A percentile compares a stretch with the other conserved stretches of the same genome.
These are phyloP conservation scores for Penicillium sp. DNA, from an alignment of 2,329 filamentous ascomycete species.

Conservation along the genomic window DNA sequence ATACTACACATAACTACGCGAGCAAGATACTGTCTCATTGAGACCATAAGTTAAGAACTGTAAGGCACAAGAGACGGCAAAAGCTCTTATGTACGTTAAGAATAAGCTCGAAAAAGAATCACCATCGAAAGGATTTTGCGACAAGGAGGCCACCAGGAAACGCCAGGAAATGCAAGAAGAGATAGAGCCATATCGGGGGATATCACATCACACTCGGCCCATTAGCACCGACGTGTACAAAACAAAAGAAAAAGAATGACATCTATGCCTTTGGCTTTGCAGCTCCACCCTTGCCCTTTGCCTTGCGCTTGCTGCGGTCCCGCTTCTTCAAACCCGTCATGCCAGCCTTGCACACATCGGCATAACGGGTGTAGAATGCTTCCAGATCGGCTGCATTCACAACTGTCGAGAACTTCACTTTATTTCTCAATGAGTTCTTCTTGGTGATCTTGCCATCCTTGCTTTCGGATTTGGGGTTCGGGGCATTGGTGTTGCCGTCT, in stretches of 20 bases:
- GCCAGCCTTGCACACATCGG: constrained; percentile 84
- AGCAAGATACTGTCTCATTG: background rate
- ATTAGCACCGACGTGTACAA: constrained; percentile 3
- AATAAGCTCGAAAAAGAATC: constrained; percentile 14
- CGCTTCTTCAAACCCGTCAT: constrained; percentile 91
- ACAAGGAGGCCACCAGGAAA: constrained; percentile 20
- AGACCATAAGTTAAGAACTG: background rate
- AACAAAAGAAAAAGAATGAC: background rate
- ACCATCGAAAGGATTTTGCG: constrained; percentile 4
- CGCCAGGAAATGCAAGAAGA: constrained; percentile 30
- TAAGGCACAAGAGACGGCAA: constrained; percentile 10
- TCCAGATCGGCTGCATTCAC: constrained; percentile 77
- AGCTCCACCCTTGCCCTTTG: constrained; percentile 57
- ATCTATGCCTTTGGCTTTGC: constrained; percentile 37
- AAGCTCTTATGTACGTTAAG: constrained; percentile 19
- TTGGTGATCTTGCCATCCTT: constrained; percentile 42
- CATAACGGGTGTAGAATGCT: constrained; percentile 79
- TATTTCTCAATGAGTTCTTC: constrained; percentile 52
- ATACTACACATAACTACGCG: background rate
- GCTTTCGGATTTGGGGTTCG: constrained; percentile 38
- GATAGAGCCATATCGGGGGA: background rate
- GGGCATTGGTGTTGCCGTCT: constrained; percentile 67
- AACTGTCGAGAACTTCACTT: constrained; percentile 78
- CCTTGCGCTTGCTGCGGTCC: constrained; percentile 70
- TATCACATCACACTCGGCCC: background rate